phyloP scores from a whole-genome alignment of 2,329 filamentous ascomycete species.

The Basipetospora chlamydospora region DNA sequence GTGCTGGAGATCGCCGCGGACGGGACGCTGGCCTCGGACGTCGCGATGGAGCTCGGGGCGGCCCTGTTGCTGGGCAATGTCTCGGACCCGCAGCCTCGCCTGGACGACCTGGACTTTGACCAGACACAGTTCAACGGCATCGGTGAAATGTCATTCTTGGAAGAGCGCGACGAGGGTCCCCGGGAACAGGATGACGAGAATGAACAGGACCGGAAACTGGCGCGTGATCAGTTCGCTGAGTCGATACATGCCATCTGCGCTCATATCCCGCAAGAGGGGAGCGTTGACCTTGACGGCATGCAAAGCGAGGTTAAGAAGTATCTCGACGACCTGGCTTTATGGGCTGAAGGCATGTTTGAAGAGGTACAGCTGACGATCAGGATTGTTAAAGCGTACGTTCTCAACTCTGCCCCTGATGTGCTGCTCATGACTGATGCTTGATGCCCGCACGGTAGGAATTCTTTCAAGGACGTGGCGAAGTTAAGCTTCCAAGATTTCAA shows the following conservation, averaged over 20 bases:
- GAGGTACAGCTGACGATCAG: conserved; percentile 1
- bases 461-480: too few relatives aligned
- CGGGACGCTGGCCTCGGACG: conserved; percentile 6
- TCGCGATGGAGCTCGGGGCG: conserved; percentile 12
- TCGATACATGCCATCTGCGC: conserved; percentile 6
- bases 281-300: conserved; percentile 4
- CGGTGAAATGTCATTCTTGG: conserved; percentile 7
- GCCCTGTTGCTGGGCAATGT: conserved; percentile 19
- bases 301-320: conserved; percentile 6
- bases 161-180: too few relatives aligned
- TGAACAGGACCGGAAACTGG: conserved; percentile 4
- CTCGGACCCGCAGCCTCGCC: too few relatives aligned
- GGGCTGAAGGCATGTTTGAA: conserved; percentile 7
- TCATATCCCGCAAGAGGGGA: conserved; percentile 2
- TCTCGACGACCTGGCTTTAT: conserved; percentile 7
- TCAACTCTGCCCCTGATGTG: conserved; percentile 3
- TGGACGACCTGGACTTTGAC: conserved; percentile 8
- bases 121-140: conserved; percentile 7
- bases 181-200: conserved; percentile 4
- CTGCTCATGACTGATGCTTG: too few relatives aligned
- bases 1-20: conserved; percentile 14
- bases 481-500: too few relatives aligned
- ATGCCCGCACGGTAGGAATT: too few relatives aligned
- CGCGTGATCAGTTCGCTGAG: conserved; percentile 4
- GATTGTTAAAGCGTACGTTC: not conserved